phyloP scores from a whole-genome alignment of 106 monocot genomes.

The Triglochin maritima region DNA sequence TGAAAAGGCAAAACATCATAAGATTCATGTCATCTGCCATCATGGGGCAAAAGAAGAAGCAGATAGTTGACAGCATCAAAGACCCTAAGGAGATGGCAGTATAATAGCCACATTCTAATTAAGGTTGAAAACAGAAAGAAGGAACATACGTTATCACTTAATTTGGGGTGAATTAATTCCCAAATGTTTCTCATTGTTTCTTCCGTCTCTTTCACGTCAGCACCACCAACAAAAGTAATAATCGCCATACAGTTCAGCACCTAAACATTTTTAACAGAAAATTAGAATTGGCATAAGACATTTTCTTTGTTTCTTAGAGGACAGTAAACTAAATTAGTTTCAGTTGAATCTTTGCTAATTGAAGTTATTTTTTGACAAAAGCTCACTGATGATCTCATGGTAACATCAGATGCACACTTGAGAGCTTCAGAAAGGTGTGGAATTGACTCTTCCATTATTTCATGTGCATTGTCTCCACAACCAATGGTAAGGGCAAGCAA shows the following conservation, averaged over 20 bases:
- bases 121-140: slow-evolving; percentile 1
- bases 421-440: slow-evolving; percentile 53
- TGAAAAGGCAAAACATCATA: no score
- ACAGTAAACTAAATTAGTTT: neutral
- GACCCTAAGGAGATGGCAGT: slow-evolving; percentile 12
- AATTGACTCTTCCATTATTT: slow-evolving; percentile 66
- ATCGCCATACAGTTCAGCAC: slow-evolving; percentile 64
- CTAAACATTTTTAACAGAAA: slow-evolving; percentile 18
- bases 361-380: neutral
- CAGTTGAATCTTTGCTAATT: neutral
- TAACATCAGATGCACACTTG: slow-evolving; percentile 39
- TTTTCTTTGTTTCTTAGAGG: neutral
- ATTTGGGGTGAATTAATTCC: slow-evolving; percentile 76
- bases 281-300: neutral
- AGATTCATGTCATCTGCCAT: no score
- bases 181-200: slow-evolving; percentile 67
- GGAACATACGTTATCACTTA: slow-evolving; percentile 45
- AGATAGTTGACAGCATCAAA: no score
- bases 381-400: slow-evolving; percentile 55
- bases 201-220: slow-evolving; percentile 61
- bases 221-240: slow-evolving; percentile 75
- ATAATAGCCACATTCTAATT: slow-evolving; percentile 12
- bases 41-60: no score
- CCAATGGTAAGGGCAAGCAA: slow-evolving; percentile 66
- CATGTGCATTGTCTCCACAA: slow-evolving; percentile 40